Conservation (phyloP, 441 rosid genomes). For the Erodium moschatum region DNA sequence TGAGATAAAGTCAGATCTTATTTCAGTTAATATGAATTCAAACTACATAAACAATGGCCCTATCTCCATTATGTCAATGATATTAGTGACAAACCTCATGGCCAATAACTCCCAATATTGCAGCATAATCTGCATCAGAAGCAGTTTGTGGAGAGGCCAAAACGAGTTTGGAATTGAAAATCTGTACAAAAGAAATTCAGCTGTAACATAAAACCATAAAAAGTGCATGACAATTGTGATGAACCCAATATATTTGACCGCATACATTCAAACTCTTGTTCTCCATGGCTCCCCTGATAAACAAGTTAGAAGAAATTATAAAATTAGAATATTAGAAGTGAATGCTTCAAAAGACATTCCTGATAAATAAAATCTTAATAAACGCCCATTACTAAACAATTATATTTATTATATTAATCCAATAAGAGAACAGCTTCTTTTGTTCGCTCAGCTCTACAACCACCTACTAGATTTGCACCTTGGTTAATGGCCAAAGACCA, state of each 20-base stretch:
- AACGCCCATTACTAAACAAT: background rate
- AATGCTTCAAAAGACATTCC: background rate
- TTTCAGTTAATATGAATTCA: constrained; percentile 11
- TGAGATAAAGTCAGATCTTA: constrained; percentile 22
- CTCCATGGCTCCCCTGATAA: constrained; percentile 97
- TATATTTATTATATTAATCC: background rate
- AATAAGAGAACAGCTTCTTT: too few species aligned
- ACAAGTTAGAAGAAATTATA: constrained; percentile 17
- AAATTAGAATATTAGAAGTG: background rate
- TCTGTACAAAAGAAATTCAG: constrained; percentile 39
- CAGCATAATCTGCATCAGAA: constrained; percentile 85
- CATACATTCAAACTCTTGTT: constrained; percentile 93
- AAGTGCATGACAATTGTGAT: background rate
- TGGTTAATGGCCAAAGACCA: too few species aligned
- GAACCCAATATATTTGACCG: constrained; percentile 14
- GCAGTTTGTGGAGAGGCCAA: constrained; percentile 98
- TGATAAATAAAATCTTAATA: background rate
- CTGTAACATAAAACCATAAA: constrained; percentile 17
- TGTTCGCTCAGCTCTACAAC: too few species aligned
- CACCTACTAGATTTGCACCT: too few species aligned
- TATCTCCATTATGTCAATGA: constrained; percentile 1
- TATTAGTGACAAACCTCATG: constrained; percentile 63
- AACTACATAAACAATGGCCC: background rate
- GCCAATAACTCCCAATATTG: constrained; percentile 90
- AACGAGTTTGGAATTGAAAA: constrained; percentile 91